Evolutionary conservation across 768 basidiomycete genomes (phyloP).

Genomic region (Hydnum rufescens): DNA sequence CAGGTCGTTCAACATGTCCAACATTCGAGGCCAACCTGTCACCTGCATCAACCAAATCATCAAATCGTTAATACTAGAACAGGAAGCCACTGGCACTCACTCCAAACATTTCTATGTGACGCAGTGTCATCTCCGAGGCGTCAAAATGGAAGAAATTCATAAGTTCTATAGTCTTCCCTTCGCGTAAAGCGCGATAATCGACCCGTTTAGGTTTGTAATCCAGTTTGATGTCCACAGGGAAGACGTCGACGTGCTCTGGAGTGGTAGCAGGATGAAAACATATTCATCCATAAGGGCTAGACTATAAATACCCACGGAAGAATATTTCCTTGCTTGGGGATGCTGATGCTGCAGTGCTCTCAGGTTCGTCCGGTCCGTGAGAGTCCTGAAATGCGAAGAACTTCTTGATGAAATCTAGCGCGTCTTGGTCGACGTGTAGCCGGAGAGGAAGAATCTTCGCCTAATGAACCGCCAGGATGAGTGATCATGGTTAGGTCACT

Average conservation of each 20-base stretch:
- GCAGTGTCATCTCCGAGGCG: conserved; percentile 90
- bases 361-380: conserved; percentile 20
- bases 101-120: conserved; percentile 80
- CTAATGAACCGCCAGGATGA: conserved; percentile 21
- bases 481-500: background rate
- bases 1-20: conserved; percentile 83
- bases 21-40: conserved; percentile 78
- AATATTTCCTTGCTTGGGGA: conserved; percentile 34
- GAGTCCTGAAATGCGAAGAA: conserved; percentile 80
- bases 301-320: conserved; percentile 36
- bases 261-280: too few species aligned
- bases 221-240: conserved; percentile 84
- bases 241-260: conserved; percentile 81
- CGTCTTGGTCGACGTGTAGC: conserved; percentile 94
- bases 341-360: conserved; percentile 4
- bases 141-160: conserved; percentile 99
- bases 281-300: background rate
- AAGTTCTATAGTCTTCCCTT: conserved; percentile 83
- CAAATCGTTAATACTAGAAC: background rate
- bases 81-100: conserved; percentile 28
- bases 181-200: conserved; percentile 74
- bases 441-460: conserved; percentile 79
- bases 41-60: conserved; percentile 30
- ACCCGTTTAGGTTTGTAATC: conserved; percentile 98
- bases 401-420: conserved; percentile 90